Evolutionary conservation across 2,329 filamentous ascomycete genomes (phyloP), one percentile per base, ranked within the genome.

Genomic region (Exophiala lecanii-corni): DNA sequence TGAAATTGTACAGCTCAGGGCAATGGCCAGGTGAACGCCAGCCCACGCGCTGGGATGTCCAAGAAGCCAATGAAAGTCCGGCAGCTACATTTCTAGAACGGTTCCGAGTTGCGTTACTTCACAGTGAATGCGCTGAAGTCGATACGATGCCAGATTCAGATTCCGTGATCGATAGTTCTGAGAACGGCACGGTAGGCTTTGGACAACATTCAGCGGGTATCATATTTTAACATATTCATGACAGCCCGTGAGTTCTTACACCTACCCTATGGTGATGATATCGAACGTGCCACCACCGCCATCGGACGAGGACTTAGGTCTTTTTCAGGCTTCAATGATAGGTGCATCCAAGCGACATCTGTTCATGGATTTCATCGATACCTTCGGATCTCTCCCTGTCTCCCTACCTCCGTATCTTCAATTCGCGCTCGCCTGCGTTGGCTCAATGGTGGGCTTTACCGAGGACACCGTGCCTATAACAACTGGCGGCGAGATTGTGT

Each of bases 231-330:
- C n/a, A n/a, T n/a, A n/a, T n/a, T n/a, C n/a, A n/a, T n/a, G n/a
- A n/a, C n/a, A n/a, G n/a, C n/a, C n/a, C n/a, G n/a, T n/a, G n/a
- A n/a, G n/a, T n/a, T n/a, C n/a, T n/a, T 47, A 47, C 18, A 47
- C 45, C 6, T 47, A 47, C 40, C 45, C 45, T 10, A 40, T 47
- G 40, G 36, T 34, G 4, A 31, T 47, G 17, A 23, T 47, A 20
- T 43, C 39, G n/a, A 36, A 47, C 20, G 35, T 43, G 4, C 40
- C 45, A 19, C 19, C 23, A 6, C 23, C 33, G 10, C 40, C 36
- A 4, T 10, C 30, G 7, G 30, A 34, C 20, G 40, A 47, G 4
- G 28, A 39, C 21, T 15, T 47, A 6, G 40, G 19, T 12, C 39
- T 25, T 16, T 20, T 43, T 9, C 45, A 47, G 23, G 16, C 21